A percentile compares a stretch with the other conserved stretches of the same genome.
phyloP scores from a whole-genome alignment of 805 yeast species.

The Priceomyces melissophilus region DNA sequence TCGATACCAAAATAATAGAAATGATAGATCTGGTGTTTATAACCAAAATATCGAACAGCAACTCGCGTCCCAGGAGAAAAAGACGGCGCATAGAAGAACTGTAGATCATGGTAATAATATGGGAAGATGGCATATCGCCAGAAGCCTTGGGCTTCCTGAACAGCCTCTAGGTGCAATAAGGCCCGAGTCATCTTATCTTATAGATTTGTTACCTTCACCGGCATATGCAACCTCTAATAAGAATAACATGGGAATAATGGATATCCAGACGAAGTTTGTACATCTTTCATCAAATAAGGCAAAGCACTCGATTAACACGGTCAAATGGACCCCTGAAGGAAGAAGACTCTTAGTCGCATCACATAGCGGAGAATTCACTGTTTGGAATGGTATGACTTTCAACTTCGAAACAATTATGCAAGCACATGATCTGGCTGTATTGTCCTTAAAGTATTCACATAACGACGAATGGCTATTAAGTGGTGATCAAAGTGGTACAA shows the following conservation, averaged over 20 bases:
- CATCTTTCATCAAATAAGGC: slow-evolving; percentile 90
- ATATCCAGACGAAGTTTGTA: slow-evolving; percentile 75
- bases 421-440: slow-evolving; percentile 91
- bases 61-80: slow-evolving; percentile 46
- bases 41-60: slow-evolving; percentile 40
- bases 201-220: slow-evolving; percentile 62
- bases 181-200: slow-evolving; percentile 65
- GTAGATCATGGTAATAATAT: slow-evolving; percentile 75
- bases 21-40: slow-evolving; percentile 20
- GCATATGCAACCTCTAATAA: slow-evolving; percentile 44
- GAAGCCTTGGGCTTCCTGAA: slow-evolving; percentile 43
- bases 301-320: slow-evolving; percentile 82
- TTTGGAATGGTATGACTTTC: slow-evolving; percentile 95
- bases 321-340: slow-evolving; percentile 97
- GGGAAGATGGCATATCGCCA: slow-evolving; percentile 56
- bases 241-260: slow-evolving; percentile 48
- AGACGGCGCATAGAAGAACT: slow-evolving; percentile 59
- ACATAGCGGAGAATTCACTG: slow-evolving; percentile 91
- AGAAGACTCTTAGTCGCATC: slow-evolving; percentile 85
- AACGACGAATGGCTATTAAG: slow-evolving; percentile 92
- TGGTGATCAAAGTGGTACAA: slow-evolving; percentile 88
- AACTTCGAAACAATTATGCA: slow-evolving; percentile 97
- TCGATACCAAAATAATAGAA: slow-evolving; percentile 6
- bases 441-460: slow-evolving; percentile 77
- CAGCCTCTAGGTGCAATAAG: slow-evolving; percentile 52